Percentiles rank a stretch among this genome's conserved stretches.
phyloP scores from a whole-genome alignment of 176 grass and related monocot species.

The Hsuehochloa calcarea region DNA sequence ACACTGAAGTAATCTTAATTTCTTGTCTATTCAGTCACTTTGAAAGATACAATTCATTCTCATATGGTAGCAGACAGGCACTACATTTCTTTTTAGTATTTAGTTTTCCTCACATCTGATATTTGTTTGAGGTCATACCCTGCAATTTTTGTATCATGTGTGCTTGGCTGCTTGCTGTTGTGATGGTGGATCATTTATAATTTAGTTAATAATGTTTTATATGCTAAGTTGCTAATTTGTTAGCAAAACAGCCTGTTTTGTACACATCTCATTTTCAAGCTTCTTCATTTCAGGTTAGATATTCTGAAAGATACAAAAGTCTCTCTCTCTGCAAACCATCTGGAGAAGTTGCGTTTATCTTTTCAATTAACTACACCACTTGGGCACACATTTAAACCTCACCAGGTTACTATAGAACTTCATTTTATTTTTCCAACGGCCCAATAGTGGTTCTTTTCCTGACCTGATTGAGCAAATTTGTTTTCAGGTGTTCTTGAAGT shows the following conservation, averaged over 20 bases:
- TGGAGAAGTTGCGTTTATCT: conserved; percentile 78
- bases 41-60: conserved; percentile 2
- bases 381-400: conserved; percentile 79
- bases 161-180: not conserved
- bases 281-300: conserved; percentile 75
- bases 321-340: conserved; percentile 80
- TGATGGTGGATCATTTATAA: not conserved
- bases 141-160: not conserved
- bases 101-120: not conserved
- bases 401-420: conserved; percentile 60
- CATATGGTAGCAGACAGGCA: not conserved
- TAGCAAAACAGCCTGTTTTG: not conserved
- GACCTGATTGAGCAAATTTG: conserved; percentile 34
- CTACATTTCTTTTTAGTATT: not conserved
- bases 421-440: conserved; percentile 14
- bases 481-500: conserved; percentile 77
- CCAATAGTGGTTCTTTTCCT: not conserved
- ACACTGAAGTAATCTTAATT: not conserved
- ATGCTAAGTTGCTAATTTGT: not conserved
- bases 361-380: conserved; percentile 77
- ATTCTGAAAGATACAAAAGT: conserved; percentile 54
- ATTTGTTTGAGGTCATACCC: conserved; percentile 2
- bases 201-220: conserved; percentile 11
- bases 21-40: not conserved
- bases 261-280: conserved; percentile 21